Base-by-base conservation (phyloP, 305 asterid genomes). In the Solanum hybrid region DNA sequence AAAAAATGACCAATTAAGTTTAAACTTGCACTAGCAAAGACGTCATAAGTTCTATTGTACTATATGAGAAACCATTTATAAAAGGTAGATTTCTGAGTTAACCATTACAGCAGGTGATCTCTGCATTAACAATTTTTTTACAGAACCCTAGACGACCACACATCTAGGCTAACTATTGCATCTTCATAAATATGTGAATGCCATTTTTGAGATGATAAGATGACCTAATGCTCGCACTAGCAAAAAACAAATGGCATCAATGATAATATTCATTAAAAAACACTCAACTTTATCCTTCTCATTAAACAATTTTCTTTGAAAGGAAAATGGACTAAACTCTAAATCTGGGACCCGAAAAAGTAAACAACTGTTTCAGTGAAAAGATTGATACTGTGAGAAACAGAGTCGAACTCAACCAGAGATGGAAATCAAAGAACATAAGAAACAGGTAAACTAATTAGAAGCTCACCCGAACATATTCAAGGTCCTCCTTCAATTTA, bases 401-500 rank as follows among this genome's bases (percentile, higher is more conserved):
- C 75, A 84, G 74, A 84, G 75, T 51, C 28, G 20, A 84, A 84
- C 88, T 84, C 75, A 6, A 51, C 11, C 33, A 9, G 40, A 75
- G 13, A 76, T 24, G 46, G 69, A 28, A 12, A 69, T 18, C 78
- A 78, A 31, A 88, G 86, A 78, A 78, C 87, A 31, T 6, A 12
- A 33, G 57, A 88, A 88, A 88, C 46, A 35, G 76, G 69, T 37
- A 89, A 81, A 75, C 85, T 69, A 87, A 40, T 81, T 57, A 64
- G 57, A 83, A 87, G 64, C 93, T 90, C 93, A 96, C 99, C 95
- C 94, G 93, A 67, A 97, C 99, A 93, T 97, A 97, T 91, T 96
- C 99, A 91, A 96, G 99, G 93, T 96, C 99, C 92, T 96, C 99
- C 91, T 94, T 96, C 90, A 96, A 85, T 91, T 95, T 94, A 82